Evolutionary conservation across 176 grass and related monocot genomes (phyloP).

Genomic region (Oryza rufipogon): DNA sequence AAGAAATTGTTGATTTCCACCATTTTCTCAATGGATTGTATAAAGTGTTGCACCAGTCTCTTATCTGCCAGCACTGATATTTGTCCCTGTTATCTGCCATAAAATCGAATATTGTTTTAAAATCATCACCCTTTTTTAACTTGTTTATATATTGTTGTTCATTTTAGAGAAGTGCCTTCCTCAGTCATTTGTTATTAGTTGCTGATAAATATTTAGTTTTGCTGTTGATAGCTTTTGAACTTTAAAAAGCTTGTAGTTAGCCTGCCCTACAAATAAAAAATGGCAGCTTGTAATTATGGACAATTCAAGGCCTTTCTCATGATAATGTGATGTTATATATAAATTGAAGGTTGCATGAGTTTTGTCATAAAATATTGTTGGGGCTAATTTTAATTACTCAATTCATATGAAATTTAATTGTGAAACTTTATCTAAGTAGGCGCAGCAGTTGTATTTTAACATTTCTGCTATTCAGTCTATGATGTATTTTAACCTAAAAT

Average conservation of each 20-base stretch:
- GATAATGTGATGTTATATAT: background rate
- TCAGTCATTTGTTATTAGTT: slow-evolving; percentile 11
- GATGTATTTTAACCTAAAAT: slow-evolving; percentile 6
- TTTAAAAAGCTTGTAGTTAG: slow-evolving; percentile 24
- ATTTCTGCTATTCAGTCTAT: slow-evolving; percentile 19
- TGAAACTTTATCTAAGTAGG: background rate
- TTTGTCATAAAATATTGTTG: slow-evolving; percentile 29
- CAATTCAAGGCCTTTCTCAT: slow-evolving; percentile 1
- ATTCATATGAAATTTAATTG: no score
- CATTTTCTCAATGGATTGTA: slow-evolving; percentile 26
- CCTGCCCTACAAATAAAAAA: background rate
- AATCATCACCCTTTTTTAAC: background rate
- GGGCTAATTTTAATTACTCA: background rate
- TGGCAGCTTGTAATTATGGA: background rate
- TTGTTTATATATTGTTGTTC: background rate
- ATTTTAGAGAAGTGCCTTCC: background rate
- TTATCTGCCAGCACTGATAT: background rate
- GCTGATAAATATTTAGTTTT: background rate
- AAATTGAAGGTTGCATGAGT: slow-evolving; percentile 1
- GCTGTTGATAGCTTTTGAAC: background rate
- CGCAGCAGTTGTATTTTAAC: slow-evolving; percentile 2
- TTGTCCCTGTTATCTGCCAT: background rate
- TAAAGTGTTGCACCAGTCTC: background rate
- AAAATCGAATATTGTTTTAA: background rate
- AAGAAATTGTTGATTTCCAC: background rate